Evolutionary conservation across 768 basidiomycete species (phyloP), one percentile per base, ranked within the genome.

Genomic region (Nidularia pulvinata): DNA sequence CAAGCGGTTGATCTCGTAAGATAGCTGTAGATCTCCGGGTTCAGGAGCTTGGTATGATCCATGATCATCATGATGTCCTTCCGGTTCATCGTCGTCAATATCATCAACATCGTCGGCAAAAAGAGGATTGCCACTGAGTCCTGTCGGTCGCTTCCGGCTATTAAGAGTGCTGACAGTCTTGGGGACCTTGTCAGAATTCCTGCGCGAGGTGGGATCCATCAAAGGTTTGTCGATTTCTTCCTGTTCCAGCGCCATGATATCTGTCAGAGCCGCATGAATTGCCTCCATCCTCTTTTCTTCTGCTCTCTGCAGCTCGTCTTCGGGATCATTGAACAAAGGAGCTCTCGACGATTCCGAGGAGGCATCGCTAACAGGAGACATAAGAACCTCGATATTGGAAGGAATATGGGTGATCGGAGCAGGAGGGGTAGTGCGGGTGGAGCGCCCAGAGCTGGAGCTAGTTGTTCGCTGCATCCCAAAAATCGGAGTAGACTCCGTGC

Each of bases 221-320:
- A 19, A 19, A 19, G 19, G 19, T 19, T 19, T 19, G 19, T 19
- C 19, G 37, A 39, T 9, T 39, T 39, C 37, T 14, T 69, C 79
- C 37, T 86, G 79, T 57, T 96, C 92, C 39, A 89, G 77, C 2
- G 93, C 93, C 62, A 99, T 95, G 66, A 99, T 98, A 65, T 96
- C 93, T 7, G 92, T 95, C 57, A 99, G 75, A 4, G 97, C 97
- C 6, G 95, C 95, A 61, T 95, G 94, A 16, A 98, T 97, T 2
- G 96, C 95, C 61, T 95, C 93, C 85, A 98, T 97, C 37, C 93
- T 80, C 59, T 89, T 80, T 49, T 89, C 83, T 67, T 96, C 89
- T 46, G 83, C 85, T 47, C 85, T 79, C 46, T 88, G 85, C 57
- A 72, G 73, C 55, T 77, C 82, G 55, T 93, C 89, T 56, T 89